Evolutionary conservation across 73 alveolate species (phyloP).

Genomic region (Tetrahymena borealis): DNA sequence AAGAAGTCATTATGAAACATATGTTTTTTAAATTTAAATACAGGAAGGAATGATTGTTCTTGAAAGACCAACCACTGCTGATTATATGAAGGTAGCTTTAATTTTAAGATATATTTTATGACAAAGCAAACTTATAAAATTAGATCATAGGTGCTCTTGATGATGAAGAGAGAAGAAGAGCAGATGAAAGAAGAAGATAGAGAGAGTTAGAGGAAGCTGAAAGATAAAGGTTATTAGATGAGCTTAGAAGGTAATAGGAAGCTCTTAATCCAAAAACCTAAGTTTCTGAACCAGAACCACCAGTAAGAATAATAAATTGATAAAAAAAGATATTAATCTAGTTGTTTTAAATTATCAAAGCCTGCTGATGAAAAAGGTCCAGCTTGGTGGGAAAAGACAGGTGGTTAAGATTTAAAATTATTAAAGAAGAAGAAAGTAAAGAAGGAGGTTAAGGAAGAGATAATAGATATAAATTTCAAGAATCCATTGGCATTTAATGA

Average conservation of each 20-base stretch:
- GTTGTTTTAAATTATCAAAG: not conserved
- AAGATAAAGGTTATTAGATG: slow-evolving; percentile 20
- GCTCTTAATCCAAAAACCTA: not conserved
- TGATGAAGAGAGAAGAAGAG: slow-evolving; percentile 57
- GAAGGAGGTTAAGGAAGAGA: slow-evolving; percentile 64
- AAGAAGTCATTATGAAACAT: no score
- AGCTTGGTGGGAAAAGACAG: slow-evolving; percentile 44
- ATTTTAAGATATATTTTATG: not conserved
- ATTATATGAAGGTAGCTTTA: slow-evolving; percentile 27
- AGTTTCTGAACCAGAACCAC: not conserved
- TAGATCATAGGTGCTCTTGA: slow-evolving; percentile 26
- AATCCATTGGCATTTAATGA: slow-evolving; percentile 90
- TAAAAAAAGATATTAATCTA: no score
- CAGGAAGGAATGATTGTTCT: slow-evolving; percentile 68
- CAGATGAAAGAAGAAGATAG: slow-evolving; percentile 49
- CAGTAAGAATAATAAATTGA: no score
- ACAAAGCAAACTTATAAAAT: not conserved
- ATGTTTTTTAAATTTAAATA: no score
- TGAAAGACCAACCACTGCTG: slow-evolving; percentile 74
- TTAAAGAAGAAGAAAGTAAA: slow-evolving; percentile 72
- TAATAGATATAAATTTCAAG: slow-evolving; percentile 50
- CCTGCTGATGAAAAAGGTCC: slow-evolving; percentile 13
- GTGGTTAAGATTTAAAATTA: slow-evolving; percentile 3
- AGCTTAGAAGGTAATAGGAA: not conserved
- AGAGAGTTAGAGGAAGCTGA: slow-evolving; percentile 49